Base-by-base conservation (phyloP, 2,329 filamentous ascomycete genomes). In the Neopestalotiopsis clavispora region DNA sequence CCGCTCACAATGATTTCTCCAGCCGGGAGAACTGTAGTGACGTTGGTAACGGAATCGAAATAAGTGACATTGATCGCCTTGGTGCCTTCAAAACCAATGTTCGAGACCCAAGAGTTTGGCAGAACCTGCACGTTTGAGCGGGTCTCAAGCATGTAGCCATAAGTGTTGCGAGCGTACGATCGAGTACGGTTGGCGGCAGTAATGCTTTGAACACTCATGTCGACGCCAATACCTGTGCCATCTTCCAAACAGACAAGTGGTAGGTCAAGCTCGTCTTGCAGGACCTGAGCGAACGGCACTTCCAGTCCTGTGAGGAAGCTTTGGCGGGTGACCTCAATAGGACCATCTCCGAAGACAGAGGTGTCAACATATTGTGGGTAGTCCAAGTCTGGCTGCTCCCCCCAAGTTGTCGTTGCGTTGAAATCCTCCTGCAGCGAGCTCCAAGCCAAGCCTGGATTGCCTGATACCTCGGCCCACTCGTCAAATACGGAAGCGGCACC, bases 61-160 rank as follows among this genome's bases (percentile, higher is more conserved):
- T 77, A 82, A 28, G 80, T 77, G 1, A 83, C 75, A 0, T 79
- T 78, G 17, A 75, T 70, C 6, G 80, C 81, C 66, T 72, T 77
- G 64, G 65, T 73, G 23, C 74, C 74, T 28, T 74, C 69, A 69
- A 82, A 81, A 65, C 77, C 74, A 49, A 82, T 71, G 67, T 78
- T 80, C 0, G 76, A 78, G 4, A 76, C 80, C 23, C 81, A 72
- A 4, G 76, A 72, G 34, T 75, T 72, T 32, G 69, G 69, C 4
- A 68, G n/a, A 4, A 72, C n/a, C n/a, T 70, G 17, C 38, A 71
- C 30, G 38, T 74, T 74, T 3, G 69, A 42, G 6, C 69, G 67
- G 17, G 23, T 40, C 5, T 66, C 68, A 17, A 68, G 20, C 17
- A 49, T 38, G 5, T 61, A 71, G 23, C 73, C 73, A 30, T 68